phyloP scores from a whole-genome alignment of 192 early-diverging fungal species.

The Entophlyctis luteolus region DNA sequence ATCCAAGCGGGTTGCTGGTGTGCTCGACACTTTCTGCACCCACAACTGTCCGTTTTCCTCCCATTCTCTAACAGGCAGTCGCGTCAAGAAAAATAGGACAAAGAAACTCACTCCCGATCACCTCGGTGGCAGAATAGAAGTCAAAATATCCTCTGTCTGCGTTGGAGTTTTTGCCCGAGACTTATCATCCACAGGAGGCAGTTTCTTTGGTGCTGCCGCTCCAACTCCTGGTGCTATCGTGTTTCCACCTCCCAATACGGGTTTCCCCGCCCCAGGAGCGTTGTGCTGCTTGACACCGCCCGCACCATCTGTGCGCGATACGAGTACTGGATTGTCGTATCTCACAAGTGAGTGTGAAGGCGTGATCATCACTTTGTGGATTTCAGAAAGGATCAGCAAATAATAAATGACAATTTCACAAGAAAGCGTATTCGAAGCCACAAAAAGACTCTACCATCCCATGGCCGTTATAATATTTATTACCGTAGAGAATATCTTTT shows the following conservation, averaged over 20 bases:
- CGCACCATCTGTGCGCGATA: slow-evolving; percentile 48
- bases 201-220: slow-evolving; percentile 39
- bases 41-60: slow-evolving; percentile 60
- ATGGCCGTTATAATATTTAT: too few species aligned
- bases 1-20: slow-evolving; percentile 56
- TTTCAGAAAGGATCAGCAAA: too few species aligned
- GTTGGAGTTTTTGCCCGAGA: slow-evolving; percentile 54
- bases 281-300: background rate
- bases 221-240: background rate
- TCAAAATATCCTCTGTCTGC: slow-evolving; percentile 62
- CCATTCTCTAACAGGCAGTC: slow-evolving; percentile 48
- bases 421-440: too few species aligned
- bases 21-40: slow-evolving; percentile 62
- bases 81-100: background rate
- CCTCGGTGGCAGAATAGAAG: slow-evolving; percentile 60
- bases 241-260: slow-evolving; percentile 14
- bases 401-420: too few species aligned
- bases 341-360: slow-evolving; percentile 51
- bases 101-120: background rate
- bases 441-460: too few species aligned
- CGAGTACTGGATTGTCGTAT: slow-evolving; percentile 62
- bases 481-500: too few species aligned
- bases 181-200: slow-evolving; percentile 62
- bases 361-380: too few species aligned
- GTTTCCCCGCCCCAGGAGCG: slow-evolving; percentile 26